These are phyloP conservation scores for Skeletonema costatum DNA, from an alignment of 108 stramenopile genomes.

Conservation along the genomic window DNA sequence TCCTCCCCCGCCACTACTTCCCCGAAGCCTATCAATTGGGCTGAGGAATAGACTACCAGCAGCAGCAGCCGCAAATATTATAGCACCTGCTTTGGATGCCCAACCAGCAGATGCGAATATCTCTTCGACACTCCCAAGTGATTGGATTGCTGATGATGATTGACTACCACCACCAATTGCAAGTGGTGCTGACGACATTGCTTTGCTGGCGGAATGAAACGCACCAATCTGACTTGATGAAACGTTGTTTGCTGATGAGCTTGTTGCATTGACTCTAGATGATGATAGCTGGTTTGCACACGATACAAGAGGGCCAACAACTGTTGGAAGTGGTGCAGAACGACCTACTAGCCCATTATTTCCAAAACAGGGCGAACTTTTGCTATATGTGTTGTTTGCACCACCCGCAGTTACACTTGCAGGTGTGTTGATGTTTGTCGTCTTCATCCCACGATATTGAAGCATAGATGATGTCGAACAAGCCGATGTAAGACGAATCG, in stretches of 20 bases:
- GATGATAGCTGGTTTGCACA: not conserved
- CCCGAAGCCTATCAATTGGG: slow-evolving; percentile 20
- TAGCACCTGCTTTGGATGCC: slow-evolving; percentile 17
- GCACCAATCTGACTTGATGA: not conserved
- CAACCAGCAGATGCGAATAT: slow-evolving; percentile 6
- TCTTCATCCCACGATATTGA: not conserved
- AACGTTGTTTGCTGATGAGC: not conserved
- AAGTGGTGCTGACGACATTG: not conserved
- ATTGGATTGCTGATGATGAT: slow-evolving; percentile 1
- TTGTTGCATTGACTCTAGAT: not conserved
- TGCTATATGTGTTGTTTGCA: not conserved
- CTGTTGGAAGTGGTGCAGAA: not conserved
- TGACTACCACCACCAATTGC: not conserved
- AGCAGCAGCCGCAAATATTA: slow-evolving; percentile 24
- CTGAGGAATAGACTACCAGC: slow-evolving; percentile 23
- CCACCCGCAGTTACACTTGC: not conserved
- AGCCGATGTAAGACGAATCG: not conserved
- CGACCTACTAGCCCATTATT: slow-evolving; percentile 13
- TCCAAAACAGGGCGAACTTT: slow-evolving; percentile 18
- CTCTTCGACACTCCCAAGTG: not conserved
- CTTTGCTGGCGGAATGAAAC: not conserved
- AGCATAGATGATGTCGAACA: not conserved
- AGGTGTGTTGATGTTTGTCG: not conserved
- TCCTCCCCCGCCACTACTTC: slow-evolving; percentile 7
- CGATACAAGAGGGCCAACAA: not conserved